These are phyloP conservation scores for Linnemannia schmuckeri DNA, from an alignment of 192 early-diverging fungal genomes.

Conservation along the genomic window DNA sequence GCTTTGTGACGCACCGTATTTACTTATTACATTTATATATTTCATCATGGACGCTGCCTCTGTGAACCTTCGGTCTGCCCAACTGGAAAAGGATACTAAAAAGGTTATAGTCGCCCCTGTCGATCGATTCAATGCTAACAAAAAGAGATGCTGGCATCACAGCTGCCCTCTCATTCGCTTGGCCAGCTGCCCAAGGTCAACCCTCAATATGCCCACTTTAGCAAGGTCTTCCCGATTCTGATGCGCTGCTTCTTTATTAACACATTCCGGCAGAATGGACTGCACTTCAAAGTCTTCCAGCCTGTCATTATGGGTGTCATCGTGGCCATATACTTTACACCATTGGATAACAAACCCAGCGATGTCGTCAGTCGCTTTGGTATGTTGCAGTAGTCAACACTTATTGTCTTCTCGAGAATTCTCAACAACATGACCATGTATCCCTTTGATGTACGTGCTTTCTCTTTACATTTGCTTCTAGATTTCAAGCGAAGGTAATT, in stretches of 20 bases:
- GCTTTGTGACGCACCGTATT: neutral
- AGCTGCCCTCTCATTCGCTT: slow-evolving; percentile 4
- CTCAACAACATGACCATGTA: slow-evolving; percentile 53
- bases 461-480: too few species aligned
- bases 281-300: slow-evolving; percentile 42
- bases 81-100: slow-evolving; percentile 36
- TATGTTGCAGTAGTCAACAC: slow-evolving; percentile 44
- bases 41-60: slow-evolving; percentile 55
- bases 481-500: neutral
- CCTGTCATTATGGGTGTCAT: slow-evolving; percentile 39
- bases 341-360: slow-evolving; percentile 23
- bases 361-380: slow-evolving; percentile 49
- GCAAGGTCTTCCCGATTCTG: slow-evolving; percentile 45
- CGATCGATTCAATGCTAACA: slow-evolving; percentile 36
- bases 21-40: slow-evolving; percentile 9
- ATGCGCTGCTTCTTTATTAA: slow-evolving; percentile 42
- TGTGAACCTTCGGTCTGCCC: slow-evolving; percentile 31
- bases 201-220: slow-evolving; percentile 36
- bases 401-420: slow-evolving; percentile 50
- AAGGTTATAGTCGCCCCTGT: slow-evolving; percentile 28
- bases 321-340: slow-evolving; percentile 46
- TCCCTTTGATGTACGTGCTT: slow-evolving; percentile 53
- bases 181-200: slow-evolving; percentile 42
- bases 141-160: slow-evolving; percentile 31
- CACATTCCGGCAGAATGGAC: slow-evolving; percentile 53